phyloP scores from a whole-genome alignment of 345 rosid species.

The Acer negundo region DNA sequence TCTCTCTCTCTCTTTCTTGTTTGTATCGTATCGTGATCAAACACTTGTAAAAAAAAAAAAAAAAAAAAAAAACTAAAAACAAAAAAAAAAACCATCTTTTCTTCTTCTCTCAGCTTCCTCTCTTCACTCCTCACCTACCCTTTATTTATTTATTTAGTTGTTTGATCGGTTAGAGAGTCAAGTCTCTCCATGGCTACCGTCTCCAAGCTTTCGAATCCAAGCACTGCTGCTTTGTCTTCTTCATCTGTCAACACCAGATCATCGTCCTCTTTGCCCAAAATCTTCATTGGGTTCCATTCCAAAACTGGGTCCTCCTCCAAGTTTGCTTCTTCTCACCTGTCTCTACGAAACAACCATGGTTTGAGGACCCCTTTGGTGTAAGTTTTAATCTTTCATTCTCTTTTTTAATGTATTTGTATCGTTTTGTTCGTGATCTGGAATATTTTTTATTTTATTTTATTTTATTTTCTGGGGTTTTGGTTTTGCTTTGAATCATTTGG shows the following conservation, averaged over 20 bases:
- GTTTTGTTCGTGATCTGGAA: background rate
- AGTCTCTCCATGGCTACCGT: constrained; percentile 63
- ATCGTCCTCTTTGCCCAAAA: constrained; percentile 30
- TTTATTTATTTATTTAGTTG: background rate
- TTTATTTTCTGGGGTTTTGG: background rate
- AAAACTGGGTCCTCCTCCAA: constrained; percentile 34
- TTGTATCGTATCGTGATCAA: constrained; percentile 13
- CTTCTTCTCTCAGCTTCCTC: background rate
- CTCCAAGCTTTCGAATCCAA: constrained; percentile 65
- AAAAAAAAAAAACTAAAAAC: background rate
- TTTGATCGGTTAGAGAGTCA: no score
- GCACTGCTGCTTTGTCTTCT: constrained; percentile 38
- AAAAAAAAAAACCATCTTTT: background rate
- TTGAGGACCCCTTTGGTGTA: constrained; percentile 53
- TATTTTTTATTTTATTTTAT: no score
- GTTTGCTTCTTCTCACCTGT: constrained; percentile 51
- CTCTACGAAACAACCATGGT: constrained; percentile 34
- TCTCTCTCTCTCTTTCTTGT: constrained; percentile 20
- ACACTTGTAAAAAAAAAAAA: background rate
- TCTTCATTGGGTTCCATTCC: constrained; percentile 38
- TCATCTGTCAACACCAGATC: constrained; percentile 46
- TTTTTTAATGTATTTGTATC: background rate
- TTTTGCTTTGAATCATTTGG: background rate
- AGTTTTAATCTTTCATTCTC: constrained; percentile 21
- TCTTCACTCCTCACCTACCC: constrained; percentile 18